Conservation (phyloP, 192 early-diverging fungal genomes). For the Backusella luteola region DNA sequence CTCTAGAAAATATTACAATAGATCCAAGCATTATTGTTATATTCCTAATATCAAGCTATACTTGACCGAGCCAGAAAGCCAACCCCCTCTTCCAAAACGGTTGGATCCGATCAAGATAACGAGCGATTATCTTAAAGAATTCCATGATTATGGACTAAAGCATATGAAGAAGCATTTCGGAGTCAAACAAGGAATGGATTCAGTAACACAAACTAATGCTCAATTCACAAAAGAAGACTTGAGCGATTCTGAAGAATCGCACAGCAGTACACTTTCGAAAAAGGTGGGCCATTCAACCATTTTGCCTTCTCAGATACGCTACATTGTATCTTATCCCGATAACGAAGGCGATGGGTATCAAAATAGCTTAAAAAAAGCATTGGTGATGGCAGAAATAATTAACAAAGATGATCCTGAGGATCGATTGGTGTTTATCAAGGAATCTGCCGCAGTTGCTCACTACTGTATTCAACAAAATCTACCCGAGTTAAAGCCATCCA, state of each 20-base stretch:
- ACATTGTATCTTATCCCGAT: not conserved
- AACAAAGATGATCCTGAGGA: not conserved
- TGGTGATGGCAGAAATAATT: not conserved
- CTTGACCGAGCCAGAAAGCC: not conserved
- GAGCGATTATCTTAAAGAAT: not conserved
- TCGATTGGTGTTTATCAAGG: not conserved
- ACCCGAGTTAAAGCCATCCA: not conserved
- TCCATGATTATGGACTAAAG: not conserved
- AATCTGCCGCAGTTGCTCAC: not conserved
- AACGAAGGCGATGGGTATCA: not conserved
- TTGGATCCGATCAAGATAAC: not conserved
- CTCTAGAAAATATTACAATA: not conserved
- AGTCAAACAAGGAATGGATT: not conserved
- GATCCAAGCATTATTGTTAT: not conserved
- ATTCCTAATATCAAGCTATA: conserved; percentile 1
- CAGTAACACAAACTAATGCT: not conserved
- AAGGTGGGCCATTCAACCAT: not conserved
- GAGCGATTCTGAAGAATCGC: not conserved
- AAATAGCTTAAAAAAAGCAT: not conserved
- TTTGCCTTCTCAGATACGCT: not conserved
- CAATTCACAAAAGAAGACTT: not conserved
- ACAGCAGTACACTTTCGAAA: not conserved
- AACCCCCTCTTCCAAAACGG: not conserved
- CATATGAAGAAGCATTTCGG: not conserved
- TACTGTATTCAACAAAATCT: not conserved